Evolutionary conservation across 768 basidiomycete genomes (phyloP).

Genomic region (Collybiopsis confluens): DNA sequence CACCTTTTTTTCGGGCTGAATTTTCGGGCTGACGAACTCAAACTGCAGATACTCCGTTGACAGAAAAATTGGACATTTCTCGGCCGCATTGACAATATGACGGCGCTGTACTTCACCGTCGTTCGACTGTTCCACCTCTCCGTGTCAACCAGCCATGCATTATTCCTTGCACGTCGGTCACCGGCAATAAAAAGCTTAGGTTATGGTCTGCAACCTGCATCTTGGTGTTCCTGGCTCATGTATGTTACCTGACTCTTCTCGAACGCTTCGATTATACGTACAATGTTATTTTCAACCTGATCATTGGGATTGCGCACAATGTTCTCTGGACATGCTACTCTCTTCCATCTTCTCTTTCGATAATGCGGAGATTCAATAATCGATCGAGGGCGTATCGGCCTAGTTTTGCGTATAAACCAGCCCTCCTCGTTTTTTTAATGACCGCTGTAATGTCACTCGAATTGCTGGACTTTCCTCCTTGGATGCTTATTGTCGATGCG

Average conservation of each 20-base stretch:
- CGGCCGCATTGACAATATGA: slow-evolving; percentile 84
- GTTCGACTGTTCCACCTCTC: slow-evolving; percentile 79
- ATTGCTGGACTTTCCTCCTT: slow-evolving; percentile 87
- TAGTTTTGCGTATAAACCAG: slow-evolving; percentile 46
- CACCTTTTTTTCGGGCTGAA: neutral
- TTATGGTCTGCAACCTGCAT: slow-evolving; percentile 52
- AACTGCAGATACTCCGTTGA: slow-evolving; percentile 57
- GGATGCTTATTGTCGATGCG: slow-evolving; percentile 74
- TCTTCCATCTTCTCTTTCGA: slow-evolving; percentile 41
- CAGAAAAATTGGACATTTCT: slow-evolving; percentile 96
- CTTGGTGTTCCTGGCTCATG: slow-evolving; percentile 59
- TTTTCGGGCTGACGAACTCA: neutral
- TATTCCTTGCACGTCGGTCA: slow-evolving; percentile 15
- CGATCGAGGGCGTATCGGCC: slow-evolving; percentile 58
- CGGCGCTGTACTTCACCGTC: slow-evolving; percentile 72
- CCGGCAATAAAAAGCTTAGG: slow-evolving; percentile 16
- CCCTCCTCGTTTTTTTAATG: slow-evolving; percentile 62
- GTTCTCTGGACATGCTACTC: slow-evolving; percentile 76
- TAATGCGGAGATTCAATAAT: slow-evolving; percentile 52
- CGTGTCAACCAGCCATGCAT: slow-evolving; percentile 30
- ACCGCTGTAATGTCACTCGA: slow-evolving; percentile 77
- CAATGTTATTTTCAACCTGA: slow-evolving; percentile 84
- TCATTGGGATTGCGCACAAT: slow-evolving; percentile 76
- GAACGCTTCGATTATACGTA: slow-evolving; percentile 91
- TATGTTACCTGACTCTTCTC: slow-evolving; percentile 71